phyloP scores from a whole-genome alignment of 768 basidiomycete genomes.

The Tylopilus sp. region DNA sequence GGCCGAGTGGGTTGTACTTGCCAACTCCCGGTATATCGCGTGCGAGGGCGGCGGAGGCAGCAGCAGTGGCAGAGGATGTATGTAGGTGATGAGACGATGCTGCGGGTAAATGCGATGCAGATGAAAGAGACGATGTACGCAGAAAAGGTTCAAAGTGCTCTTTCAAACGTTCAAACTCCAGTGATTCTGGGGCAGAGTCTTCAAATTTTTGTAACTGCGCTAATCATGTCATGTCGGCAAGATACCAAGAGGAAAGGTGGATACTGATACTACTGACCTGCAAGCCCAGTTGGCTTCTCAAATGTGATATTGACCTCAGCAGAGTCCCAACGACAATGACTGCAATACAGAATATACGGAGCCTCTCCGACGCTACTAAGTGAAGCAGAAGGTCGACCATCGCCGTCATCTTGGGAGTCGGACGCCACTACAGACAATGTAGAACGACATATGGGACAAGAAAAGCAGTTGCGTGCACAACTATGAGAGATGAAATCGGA shows the following conservation, averaged over 20 bases:
- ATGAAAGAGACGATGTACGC: constrained; percentile 73
- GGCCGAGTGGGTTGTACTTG: constrained; percentile 66
- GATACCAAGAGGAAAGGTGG: neutral
- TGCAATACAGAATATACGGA: constrained; percentile 89
- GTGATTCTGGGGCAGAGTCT: constrained; percentile 76
- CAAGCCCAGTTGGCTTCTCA: constrained; percentile 94
- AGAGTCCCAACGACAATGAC: constrained; percentile 94
- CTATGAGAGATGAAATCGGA: constrained; percentile 38
- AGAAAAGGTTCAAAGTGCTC: constrained; percentile 97
- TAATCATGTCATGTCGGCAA: constrained; percentile 29
- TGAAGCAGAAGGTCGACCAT: constrained; percentile 51
- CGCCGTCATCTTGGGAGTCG: constrained; percentile 64
- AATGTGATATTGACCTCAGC: constrained; percentile 88
- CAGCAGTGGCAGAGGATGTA: constrained; percentile 80
- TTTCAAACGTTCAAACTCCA: constrained; percentile 93
- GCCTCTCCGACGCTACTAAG: constrained; percentile 71
- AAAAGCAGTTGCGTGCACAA: constrained; percentile 97
- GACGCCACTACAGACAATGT: constrained; percentile 90
- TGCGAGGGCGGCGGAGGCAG: constrained; percentile 84
- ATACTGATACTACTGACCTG: constrained; percentile 50
- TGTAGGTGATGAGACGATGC: constrained; percentile 66
- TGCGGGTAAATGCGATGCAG: constrained; percentile 54
- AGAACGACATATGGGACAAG: constrained; percentile 90
- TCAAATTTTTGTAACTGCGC: constrained; percentile 90
- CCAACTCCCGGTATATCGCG: constrained; percentile 82